Base-by-base conservation (phyloP, 805 yeast genomes). In the Saccharomycopsis javanensis region DNA sequence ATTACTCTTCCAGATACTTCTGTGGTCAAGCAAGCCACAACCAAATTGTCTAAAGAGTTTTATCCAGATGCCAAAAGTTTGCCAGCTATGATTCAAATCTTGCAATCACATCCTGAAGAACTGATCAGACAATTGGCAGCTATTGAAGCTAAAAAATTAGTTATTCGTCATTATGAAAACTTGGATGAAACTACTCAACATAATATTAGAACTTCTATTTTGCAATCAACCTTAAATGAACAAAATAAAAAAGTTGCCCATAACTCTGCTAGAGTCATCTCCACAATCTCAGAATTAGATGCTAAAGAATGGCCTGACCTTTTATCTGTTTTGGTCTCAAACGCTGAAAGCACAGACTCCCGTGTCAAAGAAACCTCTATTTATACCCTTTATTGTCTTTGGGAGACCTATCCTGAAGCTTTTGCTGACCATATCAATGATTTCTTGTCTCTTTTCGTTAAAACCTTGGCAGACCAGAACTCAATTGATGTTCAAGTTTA, bases 71-170 rank as follows among this genome's bases (percentile, higher is more conserved):
- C 88, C 28, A 74, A 79, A 64, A 79, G 92, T 18, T 77, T 92
- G 60, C 94, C 96, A 18, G 84, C 96, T 10, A 76, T 92, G 69
- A 75, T 92, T 64, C 94, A 88, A 66, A 80, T 94, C 60, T 77
- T 89, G 67, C 90, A 87, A 71, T 78, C 76, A 63, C 82, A 84
- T 64, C 72, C 77, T 45, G 83, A 83, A 65, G 85, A 80, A 62
- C 87, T 86, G 65, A 69, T 91, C 64, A 86, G 88, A 66, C 96
- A 90, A 71, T 77, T 94, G 61, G 95, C 97, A n/a, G 95, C 97
- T 61, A 96, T 94, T 61, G 99, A 94, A 74, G 89, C 91, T 45
- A 83, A 96, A 73, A 94, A 94, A 71, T 79, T 86, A 67, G 81
- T 91, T 42, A 67, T 77, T 55, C 75, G 78, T 62, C 83, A 82